Evolutionary conservation across 164 flowering plant genomes (phyloP), one percentile per base, ranked within the genome.

Genomic region (Platanus orientalis): DNA sequence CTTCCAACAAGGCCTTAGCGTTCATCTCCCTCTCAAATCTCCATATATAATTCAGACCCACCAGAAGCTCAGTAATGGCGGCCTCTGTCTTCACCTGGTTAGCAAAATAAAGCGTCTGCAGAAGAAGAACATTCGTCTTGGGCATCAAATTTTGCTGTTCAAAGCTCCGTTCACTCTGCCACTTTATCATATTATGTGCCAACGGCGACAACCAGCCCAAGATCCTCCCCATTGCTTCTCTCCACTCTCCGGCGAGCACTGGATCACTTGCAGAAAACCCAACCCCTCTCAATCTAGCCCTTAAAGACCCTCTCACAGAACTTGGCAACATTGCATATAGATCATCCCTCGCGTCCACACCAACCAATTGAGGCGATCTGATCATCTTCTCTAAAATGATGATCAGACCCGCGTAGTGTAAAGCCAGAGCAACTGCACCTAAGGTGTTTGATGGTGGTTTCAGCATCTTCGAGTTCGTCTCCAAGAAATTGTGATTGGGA

Each of bases 91-190:
- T 94, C 30, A 72, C 81, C 78, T 79, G 85, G 66, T 89, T 84
- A 0, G 99, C 99, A 56, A 94, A 94, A 45, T 58, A 78, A 0
- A 94, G 69, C 0, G 99, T 94, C 62, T 94, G 97, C 21, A 94
- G 59, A 4, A 94, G 75, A 57, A 91, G 72, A 20, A 91, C 92
- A 60, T 76, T 83, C 0, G 83, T 84, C 52, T 73, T 81, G 0
- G 79, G 78, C 49, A 67, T 78, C 77, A 79, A 53, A 30, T 73
- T 81, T 54, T 86, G 91, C 64, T 88, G 91, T 79, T 94, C 99
- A 26, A 94, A 84, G 83, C 96, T 94, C 68, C 99, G 79, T 40
- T 94, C 99, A 39, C 80, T 84, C 61, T 94, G 99, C 99, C 97
- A 91, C 62, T 78, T 87, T 29, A 91, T 89, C 96, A 86, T 94